These are phyloP conservation scores for Byssoonygena ceratinophila DNA, from an alignment of 2,329 filamentous ascomycete genomes.

Conservation along the genomic window DNA sequence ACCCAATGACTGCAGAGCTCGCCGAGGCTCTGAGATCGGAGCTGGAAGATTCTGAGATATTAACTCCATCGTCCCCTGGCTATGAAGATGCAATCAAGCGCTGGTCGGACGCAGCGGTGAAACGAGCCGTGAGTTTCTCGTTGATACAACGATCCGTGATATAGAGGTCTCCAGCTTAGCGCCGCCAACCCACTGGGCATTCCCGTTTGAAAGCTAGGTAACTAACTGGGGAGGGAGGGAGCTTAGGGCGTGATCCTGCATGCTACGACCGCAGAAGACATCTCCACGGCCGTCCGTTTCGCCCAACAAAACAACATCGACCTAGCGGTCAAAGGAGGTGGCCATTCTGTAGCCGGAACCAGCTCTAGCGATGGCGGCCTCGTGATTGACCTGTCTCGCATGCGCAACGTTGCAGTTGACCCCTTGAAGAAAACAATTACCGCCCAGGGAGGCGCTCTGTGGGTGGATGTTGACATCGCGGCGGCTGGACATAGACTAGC, in stretches of 20 bases:
- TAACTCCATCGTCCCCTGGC: conserved; percentile 15
- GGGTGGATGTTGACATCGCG: conserved; percentile 46
- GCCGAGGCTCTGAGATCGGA: conserved; percentile 13
- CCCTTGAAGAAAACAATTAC: conserved; percentile 36
- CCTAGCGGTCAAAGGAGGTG: conserved; percentile 46
- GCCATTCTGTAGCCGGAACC: conserved; percentile 46
- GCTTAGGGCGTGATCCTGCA: conserved; percentile 35
- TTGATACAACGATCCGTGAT: no score
- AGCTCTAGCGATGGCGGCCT: conserved; percentile 44
- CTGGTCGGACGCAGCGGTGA: conserved; percentile 19
- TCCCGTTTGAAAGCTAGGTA: not conserved
- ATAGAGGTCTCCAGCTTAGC: no score
- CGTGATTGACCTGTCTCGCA: conserved; percentile 45
- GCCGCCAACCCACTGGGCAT: no score
- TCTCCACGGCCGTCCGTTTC: conserved; percentile 36
- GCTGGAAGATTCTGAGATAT: conserved; percentile 12
- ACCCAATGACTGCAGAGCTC: conserved; percentile 15
- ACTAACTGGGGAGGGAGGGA: not conserved
- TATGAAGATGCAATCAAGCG: conserved; percentile 19
- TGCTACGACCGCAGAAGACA: conserved; percentile 32
- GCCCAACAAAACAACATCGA: conserved; percentile 38
- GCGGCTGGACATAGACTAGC: conserved; percentile 44
- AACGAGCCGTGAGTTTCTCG: conserved; percentile 19
- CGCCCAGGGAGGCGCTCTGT: conserved; percentile 44
- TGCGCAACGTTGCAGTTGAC: conserved; percentile 44